These are phyloP conservation scores for Kwoniella bestiolae DNA, from an alignment of 768 basidiomycete genomes.

Conservation along the genomic window DNA sequence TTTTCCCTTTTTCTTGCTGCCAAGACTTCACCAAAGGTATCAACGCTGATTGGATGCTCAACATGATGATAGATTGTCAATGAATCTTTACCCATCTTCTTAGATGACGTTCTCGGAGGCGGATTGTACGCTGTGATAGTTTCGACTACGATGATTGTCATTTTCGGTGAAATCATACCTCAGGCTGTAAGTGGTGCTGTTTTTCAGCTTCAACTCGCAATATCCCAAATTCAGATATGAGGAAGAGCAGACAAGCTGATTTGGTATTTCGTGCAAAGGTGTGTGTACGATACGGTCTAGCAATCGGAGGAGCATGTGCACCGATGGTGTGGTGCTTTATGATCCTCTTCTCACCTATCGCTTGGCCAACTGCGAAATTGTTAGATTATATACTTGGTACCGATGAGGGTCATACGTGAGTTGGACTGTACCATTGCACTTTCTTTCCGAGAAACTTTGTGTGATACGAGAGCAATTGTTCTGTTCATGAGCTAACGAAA, in stretches of 20 bases:
- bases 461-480: too few relatives aligned
- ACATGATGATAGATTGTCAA: constrained; percentile 53
- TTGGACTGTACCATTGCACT: too few relatives aligned
- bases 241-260: background rate
- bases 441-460: too few relatives aligned
- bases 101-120: constrained; percentile 59
- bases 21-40: too few relatives aligned
- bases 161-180: constrained; percentile 65
- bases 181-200: constrained; percentile 58
- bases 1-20: background rate
- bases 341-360: constrained; percentile 75
- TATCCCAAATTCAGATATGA: too few relatives aligned
- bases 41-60: constrained; percentile 5
- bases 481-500: too few relatives aligned
- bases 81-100: constrained; percentile 60
- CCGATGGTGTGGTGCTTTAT: constrained; percentile 75
- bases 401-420: constrained; percentile 63
- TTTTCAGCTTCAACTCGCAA: background rate
- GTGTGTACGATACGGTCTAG: constrained; percentile 74
- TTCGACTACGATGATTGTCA: constrained; percentile 55
- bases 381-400: constrained; percentile 80
- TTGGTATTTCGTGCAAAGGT: constrained; percentile 58
- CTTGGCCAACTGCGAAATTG: constrained; percentile 71
- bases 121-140: constrained; percentile 60
- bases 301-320: constrained; percentile 76